These are phyloP conservation scores for Aspergillus funiculosus DNA, from an alignment of 495 filamentous ascomycete genomes.

Conservation along the genomic window DNA sequence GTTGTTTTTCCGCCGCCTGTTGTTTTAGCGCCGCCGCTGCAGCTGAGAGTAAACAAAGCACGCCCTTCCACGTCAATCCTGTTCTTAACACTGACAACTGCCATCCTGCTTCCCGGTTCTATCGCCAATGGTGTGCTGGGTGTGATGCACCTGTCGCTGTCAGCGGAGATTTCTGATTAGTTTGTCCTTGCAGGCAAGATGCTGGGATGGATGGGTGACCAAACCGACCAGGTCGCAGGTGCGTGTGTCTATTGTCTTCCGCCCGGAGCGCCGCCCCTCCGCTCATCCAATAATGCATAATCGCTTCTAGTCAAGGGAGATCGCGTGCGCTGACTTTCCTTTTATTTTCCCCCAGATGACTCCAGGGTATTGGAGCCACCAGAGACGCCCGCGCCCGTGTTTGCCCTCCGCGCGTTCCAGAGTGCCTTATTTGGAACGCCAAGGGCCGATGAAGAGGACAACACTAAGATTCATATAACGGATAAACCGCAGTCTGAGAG, in stretches of 20 bases:
- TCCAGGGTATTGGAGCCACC: conserved; percentile 56
- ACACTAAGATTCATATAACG: conserved; percentile 14
- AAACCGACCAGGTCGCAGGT: conserved; percentile 26
- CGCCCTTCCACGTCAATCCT: conserved; percentile 28
- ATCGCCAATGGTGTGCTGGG: conserved; percentile 16
- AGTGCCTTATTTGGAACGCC: conserved; percentile 88
- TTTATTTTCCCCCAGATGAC: conserved; percentile 25
- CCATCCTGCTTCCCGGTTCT: conserved; percentile 5
- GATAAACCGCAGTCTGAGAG: conserved; percentile 16
- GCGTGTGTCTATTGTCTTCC: conserved; percentile 18
- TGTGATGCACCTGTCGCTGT: conserved; percentile 15
- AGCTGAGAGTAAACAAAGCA: conserved; percentile 29
- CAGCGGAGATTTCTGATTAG: conserved; percentile 12
- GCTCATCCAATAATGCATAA: conserved; percentile 10
- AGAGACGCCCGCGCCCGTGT: conserved; percentile 89
- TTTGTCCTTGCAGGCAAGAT: conserved; percentile 22
- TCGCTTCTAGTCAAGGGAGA: conserved; percentile 3
- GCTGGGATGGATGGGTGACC: conserved; percentile 30
- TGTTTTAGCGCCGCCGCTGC: conserved; percentile 8
- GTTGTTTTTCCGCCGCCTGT: conserved; percentile 23
- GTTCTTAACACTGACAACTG: background rate
- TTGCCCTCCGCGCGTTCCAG: conserved; percentile 88
- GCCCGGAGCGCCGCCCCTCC: conserved; percentile 3
- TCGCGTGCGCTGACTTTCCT: conserved; percentile 20
- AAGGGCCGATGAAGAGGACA: conserved; percentile 41